phyloP scores from a whole-genome alignment of 805 yeast species.

The Pichia deserticola region DNA sequence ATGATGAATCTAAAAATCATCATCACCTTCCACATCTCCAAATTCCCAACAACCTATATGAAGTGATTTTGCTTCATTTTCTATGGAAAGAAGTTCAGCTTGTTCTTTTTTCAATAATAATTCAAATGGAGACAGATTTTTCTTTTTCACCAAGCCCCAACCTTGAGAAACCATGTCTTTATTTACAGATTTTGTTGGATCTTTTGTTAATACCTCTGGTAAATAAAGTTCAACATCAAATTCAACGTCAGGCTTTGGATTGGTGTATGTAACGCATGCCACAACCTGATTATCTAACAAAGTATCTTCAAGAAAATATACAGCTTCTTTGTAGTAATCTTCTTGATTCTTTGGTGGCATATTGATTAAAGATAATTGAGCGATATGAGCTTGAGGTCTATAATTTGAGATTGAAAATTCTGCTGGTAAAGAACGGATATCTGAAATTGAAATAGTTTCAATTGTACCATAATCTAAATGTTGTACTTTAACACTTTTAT shows the following conservation, averaged over 20 bases:
- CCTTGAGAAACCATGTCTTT: conserved; percentile 52
- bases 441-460: conserved; percentile 36
- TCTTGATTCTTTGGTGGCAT: conserved; percentile 51
- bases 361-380: conserved; percentile 43
- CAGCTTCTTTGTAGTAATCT: conserved; percentile 48
- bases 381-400: conserved; percentile 52
- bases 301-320: conserved; percentile 46
- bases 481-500: conserved; percentile 41
- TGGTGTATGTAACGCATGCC: conserved; percentile 40
- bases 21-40: conserved; percentile 63
- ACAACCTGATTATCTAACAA: conserved; percentile 47
- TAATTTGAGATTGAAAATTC: conserved; percentile 34
- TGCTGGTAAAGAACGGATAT: conserved; percentile 47
- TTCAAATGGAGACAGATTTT: conserved; percentile 30
- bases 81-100: conserved; percentile 34
- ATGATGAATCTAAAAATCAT: conserved; percentile 17
- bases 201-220: conserved; percentile 43
- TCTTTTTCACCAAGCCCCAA: conserved; percentile 46
- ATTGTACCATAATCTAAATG: conserved; percentile 57
- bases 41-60: conserved; percentile 69
- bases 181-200: conserved; percentile 53
- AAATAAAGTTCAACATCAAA: conserved; percentile 49
- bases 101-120: conserved; percentile 29
- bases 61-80: conserved; percentile 39
- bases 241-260: conserved; percentile 35